phyloP scores from a whole-genome alignment of 2,329 filamentous ascomycete genomes.

The Exophiala calicioides region DNA sequence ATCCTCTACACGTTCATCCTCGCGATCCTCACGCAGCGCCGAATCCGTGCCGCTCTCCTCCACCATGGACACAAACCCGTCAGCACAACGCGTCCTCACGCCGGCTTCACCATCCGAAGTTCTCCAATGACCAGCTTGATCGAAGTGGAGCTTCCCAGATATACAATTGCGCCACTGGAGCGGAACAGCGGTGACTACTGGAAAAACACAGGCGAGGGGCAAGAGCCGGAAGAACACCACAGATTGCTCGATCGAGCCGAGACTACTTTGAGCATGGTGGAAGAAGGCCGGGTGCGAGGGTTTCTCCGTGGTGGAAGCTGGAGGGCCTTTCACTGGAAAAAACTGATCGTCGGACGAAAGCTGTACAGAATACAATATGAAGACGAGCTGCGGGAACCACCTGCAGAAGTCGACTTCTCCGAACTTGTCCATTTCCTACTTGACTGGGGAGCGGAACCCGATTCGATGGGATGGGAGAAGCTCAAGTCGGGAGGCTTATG shows the following conservation, averaged over 20 bases:
- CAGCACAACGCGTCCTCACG: conserved; percentile 30
- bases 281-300: conserved; percentile 42
- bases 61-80: conserved; percentile 51
- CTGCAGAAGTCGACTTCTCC: conserved; percentile 57
- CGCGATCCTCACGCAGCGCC: conserved; percentile 61
- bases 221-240: conserved; percentile 34
- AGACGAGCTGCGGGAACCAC: conserved; percentile 49
- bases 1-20: conserved; percentile 67
- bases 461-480: conserved; percentile 60
- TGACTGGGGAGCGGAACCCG: conserved; percentile 63
- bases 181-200: conserved; percentile 61
- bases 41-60: conserved; percentile 60
- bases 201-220: conserved; percentile 45
- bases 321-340: conserved; percentile 67
- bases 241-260: conserved; percentile 24
- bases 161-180: conserved; percentile 63
- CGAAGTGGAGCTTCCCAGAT: conserved; percentile 66
- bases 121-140: conserved; percentile 67
- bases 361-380: conserved; percentile 65
- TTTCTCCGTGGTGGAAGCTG: conserved; percentile 62
- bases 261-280: conserved; percentile 26
- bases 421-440: conserved; percentile 63
- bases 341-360: conserved; percentile 62
- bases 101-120: conserved; percentile 59
- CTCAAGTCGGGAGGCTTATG: conserved; percentile 60